A percentile compares a stretch with the other conserved stretches of the same genome.
phyloP scores from a whole-genome alignment of 208 protist species.

The Acanthamoeba culbertsoni region DNA sequence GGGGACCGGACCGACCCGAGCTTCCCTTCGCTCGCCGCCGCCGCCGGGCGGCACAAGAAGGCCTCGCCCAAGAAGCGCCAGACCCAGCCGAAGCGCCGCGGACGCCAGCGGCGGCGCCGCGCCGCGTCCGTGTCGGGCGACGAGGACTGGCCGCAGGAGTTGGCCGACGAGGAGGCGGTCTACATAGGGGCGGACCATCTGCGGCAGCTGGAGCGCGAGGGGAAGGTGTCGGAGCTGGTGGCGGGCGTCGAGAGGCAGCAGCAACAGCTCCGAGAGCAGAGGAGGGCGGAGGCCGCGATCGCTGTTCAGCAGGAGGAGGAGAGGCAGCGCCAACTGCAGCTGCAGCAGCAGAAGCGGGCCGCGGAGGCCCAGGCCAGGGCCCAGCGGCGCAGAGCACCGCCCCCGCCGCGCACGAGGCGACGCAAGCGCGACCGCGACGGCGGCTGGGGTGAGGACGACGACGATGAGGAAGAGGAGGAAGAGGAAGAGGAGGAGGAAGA shows the following conservation, averaged over 20 bases:
- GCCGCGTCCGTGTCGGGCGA: neutral
- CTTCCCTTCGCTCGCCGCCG: neutral
- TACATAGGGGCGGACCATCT: neutral
- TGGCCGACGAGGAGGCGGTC: neutral
- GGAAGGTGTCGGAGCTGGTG: neutral
- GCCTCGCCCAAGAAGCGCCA: neutral
- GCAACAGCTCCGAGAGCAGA: neutral
- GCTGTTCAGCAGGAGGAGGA: neutral
- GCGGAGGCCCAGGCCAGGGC: neutral
- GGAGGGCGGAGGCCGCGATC: neutral
- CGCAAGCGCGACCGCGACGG: constrained; percentile 6
- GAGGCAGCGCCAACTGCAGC: neutral
- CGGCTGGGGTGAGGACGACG: constrained; percentile 16
- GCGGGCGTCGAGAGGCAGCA: neutral
- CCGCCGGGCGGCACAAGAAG: neutral
- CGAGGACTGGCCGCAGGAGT: neutral
- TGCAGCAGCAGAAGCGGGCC: neutral
- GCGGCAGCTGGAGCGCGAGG: neutral
- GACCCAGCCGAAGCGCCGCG: neutral
- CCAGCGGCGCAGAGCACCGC: neutral
- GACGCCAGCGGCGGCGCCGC: neutral
- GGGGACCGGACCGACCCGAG: neutral
- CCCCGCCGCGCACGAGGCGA: neutral
- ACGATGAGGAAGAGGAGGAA: neutral
- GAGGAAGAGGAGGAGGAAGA: constrained; percentile 25